Evolutionary conservation across 2,329 filamentous ascomycete genomes (phyloP).

Genomic region (Neoarthrinium moseri): DNA sequence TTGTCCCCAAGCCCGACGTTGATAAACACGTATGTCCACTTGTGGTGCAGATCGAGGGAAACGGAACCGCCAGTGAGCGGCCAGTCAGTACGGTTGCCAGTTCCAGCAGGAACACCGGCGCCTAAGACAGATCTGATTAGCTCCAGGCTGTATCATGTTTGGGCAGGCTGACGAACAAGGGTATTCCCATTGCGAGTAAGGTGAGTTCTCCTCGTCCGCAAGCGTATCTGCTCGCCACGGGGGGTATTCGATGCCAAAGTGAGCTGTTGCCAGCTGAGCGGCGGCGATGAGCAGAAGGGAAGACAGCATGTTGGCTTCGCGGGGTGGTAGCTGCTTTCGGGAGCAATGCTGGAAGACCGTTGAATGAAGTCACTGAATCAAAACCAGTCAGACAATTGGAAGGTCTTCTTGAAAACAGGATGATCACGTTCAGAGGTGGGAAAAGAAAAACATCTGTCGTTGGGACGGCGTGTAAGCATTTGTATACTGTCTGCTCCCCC

Average conservation of each 20-base stretch:
- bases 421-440: too few relatives aligned
- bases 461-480: too few relatives aligned
- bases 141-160: background rate
- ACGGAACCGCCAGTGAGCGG: conserved; percentile 48
- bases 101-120: conserved; percentile 43
- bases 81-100: conserved; percentile 51
- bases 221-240: conserved; percentile 49
- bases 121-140: conserved; percentile 30
- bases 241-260: conserved; percentile 49
- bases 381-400: too few relatives aligned
- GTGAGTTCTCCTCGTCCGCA: conserved; percentile 24
- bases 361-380: too few relatives aligned
- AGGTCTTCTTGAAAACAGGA: too few relatives aligned
- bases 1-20: conserved; percentile 51
- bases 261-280: conserved; percentile 39
- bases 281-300: conserved; percentile 27
- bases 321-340: too few relatives aligned
- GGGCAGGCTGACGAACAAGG: conserved; percentile 40
- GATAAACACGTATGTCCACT: conserved; percentile 52
- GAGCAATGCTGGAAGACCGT: too few relatives aligned
- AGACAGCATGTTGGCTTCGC: conserved; percentile 12
- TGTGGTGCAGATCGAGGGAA: conserved; percentile 48
- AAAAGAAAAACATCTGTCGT: too few relatives aligned
- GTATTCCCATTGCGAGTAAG: conserved; percentile 48
- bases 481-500: too few relatives aligned